A percentile compares a stretch with the other conserved stretches of the same genome.
Conservation (phyloP, 225 moss, liverwort and hornwort genomes). For the Ulota crispa region DNA sequence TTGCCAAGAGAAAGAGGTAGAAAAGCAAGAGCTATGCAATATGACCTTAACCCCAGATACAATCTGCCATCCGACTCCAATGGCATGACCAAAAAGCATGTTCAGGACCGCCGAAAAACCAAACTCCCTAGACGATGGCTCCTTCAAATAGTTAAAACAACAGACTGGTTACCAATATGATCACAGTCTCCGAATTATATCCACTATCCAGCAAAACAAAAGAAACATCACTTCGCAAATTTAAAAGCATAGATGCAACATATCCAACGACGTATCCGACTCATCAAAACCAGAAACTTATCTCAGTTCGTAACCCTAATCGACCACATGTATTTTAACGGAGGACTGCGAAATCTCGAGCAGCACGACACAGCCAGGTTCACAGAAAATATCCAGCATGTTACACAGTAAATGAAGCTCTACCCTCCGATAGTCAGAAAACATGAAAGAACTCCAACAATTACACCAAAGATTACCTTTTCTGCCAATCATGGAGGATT, state of each 20-base stretch:
- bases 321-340: not conserved
- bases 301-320: conserved; percentile 27
- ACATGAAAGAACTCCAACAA: not conserved
- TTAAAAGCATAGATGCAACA: not conserved
- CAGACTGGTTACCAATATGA: not conserved
- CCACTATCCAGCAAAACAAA: not conserved
- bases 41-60: not conserved
- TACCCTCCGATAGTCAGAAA: not conserved
- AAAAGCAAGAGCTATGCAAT: not conserved
- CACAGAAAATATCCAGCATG: not conserved
- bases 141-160: not conserved
- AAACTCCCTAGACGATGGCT: not conserved
- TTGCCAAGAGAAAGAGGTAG: not conserved
- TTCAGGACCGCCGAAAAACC: too few species aligned
- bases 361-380: not conserved
- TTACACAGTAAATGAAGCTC: not conserved
- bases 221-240: not conserved
- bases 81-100: not conserved
- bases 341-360: not conserved
- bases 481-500: not conserved
- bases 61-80: not conserved
- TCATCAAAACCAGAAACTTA: conserved; percentile 6
- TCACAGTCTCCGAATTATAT: not conserved
- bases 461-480: not conserved
- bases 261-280: not conserved